Evolutionary conservation across 306 rosid genomes (phyloP).

Genomic region (Purshia tridentata): DNA sequence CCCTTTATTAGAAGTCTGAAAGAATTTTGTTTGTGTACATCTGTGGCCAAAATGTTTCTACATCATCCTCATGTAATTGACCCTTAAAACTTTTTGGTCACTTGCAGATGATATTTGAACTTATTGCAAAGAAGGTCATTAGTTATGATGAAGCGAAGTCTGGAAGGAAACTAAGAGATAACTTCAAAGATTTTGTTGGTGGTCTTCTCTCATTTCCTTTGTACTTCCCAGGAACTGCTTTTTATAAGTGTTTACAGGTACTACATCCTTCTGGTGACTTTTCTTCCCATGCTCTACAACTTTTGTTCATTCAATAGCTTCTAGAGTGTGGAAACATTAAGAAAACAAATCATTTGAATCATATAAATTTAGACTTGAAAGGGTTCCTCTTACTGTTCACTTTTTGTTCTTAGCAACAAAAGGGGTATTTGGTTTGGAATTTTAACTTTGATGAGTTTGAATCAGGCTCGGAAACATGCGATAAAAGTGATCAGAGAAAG

Average conservation of each 20-base stretch:
- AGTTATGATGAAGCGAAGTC: slow-evolving; percentile 4
- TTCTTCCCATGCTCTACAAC: neutral
- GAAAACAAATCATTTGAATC: too few relatives aligned
- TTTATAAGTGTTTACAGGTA: slow-evolving; percentile 18
- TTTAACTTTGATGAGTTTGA: neutral
- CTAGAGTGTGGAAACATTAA: neutral
- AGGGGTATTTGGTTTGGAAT: neutral
- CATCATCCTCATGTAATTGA: too few relatives aligned
- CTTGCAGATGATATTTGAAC: slow-evolving; percentile 11
- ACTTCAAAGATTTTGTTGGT: slow-evolving; percentile 5
- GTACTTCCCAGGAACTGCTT: slow-evolving; percentile 9
- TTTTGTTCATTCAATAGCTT: neutral
- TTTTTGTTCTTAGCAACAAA: neutral
- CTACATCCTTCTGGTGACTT: too few relatives aligned
- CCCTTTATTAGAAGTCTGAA: too few relatives aligned
- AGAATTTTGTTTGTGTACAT: neutral
- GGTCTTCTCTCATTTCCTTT: slow-evolving; percentile 10
- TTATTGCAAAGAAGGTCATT: slow-evolving; percentile 11
- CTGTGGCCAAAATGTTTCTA: neutral
- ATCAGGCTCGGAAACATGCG: slow-evolving; percentile 8
- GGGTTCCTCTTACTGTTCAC: too few relatives aligned
- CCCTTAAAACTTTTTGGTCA: too few relatives aligned
- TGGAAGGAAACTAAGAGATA: neutral
- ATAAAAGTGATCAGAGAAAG: neutral
- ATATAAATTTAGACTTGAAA: too few relatives aligned